phyloP scores from a whole-genome alignment of 495 filamentous ascomycete species.

The Barbatosphaeria neglecta region DNA sequence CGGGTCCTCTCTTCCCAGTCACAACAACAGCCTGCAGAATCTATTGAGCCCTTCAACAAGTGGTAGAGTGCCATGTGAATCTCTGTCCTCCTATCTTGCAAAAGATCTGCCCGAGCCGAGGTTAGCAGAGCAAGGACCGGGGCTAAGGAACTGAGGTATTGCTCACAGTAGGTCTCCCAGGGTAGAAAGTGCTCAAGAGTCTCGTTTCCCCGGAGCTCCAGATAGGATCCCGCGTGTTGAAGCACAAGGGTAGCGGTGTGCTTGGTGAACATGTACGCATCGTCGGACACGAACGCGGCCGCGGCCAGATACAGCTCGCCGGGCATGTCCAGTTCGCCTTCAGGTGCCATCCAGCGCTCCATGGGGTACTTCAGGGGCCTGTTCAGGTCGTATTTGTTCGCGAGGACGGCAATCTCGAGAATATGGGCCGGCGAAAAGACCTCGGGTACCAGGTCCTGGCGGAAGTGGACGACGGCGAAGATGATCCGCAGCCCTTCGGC shows the following conservation, averaged over 20 bases:
- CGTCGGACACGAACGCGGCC: neutral
- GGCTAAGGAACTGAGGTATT: no score
- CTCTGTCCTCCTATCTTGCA: no score
- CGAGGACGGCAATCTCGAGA: neutral
- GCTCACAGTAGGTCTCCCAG: neutral
- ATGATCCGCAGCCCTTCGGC: neutral
- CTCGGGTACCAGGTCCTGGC: neutral
- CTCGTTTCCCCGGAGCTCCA: neutral
- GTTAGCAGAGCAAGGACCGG: no score
- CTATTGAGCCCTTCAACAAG: no score
- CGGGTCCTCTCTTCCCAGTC: no score
- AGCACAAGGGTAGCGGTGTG: neutral
- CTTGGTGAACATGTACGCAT: neutral
- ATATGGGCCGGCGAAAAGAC: neutral
- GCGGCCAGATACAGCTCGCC: neutral
- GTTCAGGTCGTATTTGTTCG: neutral
- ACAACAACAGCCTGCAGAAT: no score
- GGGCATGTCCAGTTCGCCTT: neutral
- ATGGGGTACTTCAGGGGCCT: neutral
- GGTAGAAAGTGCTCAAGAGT: neutral
- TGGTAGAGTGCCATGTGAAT: no score
- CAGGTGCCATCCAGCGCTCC: neutral
- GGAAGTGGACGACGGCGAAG: neutral
- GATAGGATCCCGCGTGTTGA: neutral
- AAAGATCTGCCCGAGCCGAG: no score